phyloP scores from a whole-genome alignment of 2,329 filamentous ascomycete genomes.

The Botrytis porri region DNA sequence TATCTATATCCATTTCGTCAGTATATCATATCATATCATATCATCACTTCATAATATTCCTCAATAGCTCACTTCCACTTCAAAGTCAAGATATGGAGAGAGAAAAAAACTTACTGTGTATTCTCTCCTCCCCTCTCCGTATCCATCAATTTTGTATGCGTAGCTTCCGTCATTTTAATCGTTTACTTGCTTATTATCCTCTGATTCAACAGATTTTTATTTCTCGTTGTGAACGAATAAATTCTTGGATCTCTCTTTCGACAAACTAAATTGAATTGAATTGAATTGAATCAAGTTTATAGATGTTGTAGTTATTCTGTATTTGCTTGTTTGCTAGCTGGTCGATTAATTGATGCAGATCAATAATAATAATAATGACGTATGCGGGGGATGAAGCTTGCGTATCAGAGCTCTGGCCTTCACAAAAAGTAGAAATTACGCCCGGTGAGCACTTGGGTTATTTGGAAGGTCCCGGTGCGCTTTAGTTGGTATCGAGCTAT shows the following conservation, averaged over 20 bases:
- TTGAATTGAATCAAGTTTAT: neutral
- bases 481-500: neutral
- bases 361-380: neutral
- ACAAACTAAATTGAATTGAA: neutral
- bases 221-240: neutral
- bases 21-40: no score
- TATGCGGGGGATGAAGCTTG: neutral
- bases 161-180: slow-evolving; percentile 23
- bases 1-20: slow-evolving; percentile 45
- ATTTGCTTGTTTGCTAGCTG: neutral
- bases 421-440: no score
- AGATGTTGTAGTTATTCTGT: neutral
- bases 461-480: neutral
- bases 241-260: neutral
- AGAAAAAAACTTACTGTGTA: slow-evolving; percentile 46
- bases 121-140: slow-evolving; percentile 58
- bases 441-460: neutral
- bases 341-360: neutral
- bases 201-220: neutral
- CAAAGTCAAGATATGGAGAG: neutral
- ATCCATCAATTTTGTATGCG: slow-evolving; percentile 49
- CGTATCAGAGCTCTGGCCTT: neutral
- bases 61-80: neutral
- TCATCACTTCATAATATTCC: neutral
- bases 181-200: neutral